Evolutionary conservation across 257 asterid genomes (phyloP).

Genomic region (Primulina huaijiensis): DNA sequence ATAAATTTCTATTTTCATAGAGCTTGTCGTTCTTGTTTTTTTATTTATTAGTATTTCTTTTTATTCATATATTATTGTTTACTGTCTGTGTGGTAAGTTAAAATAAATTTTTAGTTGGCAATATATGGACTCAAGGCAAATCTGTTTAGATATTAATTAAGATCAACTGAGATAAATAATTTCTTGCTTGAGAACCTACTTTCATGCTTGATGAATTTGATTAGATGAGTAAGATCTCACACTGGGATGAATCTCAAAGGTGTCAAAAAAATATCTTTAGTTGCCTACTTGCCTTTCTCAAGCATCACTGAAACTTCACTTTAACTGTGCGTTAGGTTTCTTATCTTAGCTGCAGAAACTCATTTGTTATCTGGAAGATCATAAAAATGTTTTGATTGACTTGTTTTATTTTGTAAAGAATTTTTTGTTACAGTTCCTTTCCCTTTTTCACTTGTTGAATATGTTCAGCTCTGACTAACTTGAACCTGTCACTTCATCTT

Average conservation of each 20-base stretch:
- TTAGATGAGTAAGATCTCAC: neutral
- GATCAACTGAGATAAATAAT: slow-evolving; percentile 5
- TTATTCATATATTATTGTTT: neutral
- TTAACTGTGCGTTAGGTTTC: slow-evolving; percentile 2
- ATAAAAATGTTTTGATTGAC: neutral
- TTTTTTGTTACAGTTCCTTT: neutral
- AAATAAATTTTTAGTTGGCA: slow-evolving; percentile 1
- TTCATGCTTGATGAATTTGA: slow-evolving; percentile 13
- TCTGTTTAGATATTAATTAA: neutral
- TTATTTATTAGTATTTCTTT: slow-evolving; percentile 5
- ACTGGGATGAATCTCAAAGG: neutral
- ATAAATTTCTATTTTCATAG: slow-evolving; percentile 21
- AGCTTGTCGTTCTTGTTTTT: slow-evolving; percentile 11
- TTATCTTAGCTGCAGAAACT: slow-evolving; percentile 1
- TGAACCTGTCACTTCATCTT: slow-evolving; percentile 1
- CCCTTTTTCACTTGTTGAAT: neutral
- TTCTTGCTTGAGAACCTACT: neutral
- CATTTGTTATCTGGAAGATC: neutral
- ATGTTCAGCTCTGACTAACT: slow-evolving; percentile 20
- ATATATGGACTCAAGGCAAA: slow-evolving; percentile 5
- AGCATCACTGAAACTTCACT: slow-evolving; percentile 7
- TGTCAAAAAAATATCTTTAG: neutral
- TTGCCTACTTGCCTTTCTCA: neutral
- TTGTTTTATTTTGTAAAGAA: neutral
- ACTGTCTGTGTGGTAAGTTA: neutral